Conservation (phyloP, 2,329 filamentous ascomycete genomes). For the Xylariaceae sp. region DNA sequence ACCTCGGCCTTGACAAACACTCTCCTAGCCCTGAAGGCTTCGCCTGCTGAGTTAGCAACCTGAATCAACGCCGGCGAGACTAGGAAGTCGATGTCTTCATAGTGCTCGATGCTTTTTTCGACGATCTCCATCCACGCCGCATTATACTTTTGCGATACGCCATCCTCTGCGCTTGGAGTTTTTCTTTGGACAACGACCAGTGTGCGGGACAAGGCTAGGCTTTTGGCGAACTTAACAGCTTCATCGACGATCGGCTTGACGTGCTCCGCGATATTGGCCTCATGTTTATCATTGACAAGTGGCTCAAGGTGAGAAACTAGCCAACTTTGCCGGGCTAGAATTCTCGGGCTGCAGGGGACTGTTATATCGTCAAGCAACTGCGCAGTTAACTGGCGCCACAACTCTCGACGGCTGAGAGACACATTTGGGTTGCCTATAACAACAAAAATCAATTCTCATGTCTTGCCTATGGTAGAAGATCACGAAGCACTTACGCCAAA, state of each 20-base stretch:
- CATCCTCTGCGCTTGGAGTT: background rate
- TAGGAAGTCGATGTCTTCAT: constrained; percentile 12
- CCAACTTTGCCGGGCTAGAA: background rate
- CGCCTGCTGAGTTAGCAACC: constrained; percentile 3
- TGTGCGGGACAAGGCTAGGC: constrained; percentile 1
- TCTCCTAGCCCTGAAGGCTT: background rate
- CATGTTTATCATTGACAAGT: background rate
- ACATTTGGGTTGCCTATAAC: background rate
- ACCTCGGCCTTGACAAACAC: constrained; percentile 17
- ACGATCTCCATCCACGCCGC: constrained; percentile 13
- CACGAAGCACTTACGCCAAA: background rate
- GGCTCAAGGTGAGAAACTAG: background rate
- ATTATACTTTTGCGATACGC: background rate
- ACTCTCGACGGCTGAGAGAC: background rate
- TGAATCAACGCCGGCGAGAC: constrained; percentile 14
- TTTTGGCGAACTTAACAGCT: background rate
- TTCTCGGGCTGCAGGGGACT: background rate
- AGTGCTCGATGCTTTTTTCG: background rate
- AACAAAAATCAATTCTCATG: background rate
- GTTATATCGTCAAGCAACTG: background rate
- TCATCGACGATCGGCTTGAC: background rate
- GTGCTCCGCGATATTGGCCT: background rate
- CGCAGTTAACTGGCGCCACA: constrained; percentile 10
- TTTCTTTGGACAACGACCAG: background rate
- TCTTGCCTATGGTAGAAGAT: background rate